Percentiles rank a stretch among this genome's conserved stretches.
Evolutionary conservation across 257 asterid genomes (phyloP).

Genomic region (Solanum ossicruentum): DNA sequence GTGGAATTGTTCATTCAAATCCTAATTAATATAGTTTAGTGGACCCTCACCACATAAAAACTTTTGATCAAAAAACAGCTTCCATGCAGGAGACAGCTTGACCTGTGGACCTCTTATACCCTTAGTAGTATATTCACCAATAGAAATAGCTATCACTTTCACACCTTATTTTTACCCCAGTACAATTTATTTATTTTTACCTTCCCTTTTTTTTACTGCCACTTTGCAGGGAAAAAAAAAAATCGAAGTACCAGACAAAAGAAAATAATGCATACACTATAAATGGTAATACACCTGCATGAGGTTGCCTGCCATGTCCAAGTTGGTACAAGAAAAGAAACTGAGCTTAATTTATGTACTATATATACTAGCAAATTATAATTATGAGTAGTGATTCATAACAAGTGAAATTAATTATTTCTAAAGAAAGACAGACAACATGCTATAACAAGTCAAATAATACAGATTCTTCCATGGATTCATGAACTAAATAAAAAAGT

Average conservation of each 20-base stretch:
- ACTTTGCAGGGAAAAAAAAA: not conserved
- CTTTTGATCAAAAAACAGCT: slow-evolving; percentile 25
- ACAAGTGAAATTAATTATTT: not conserved
- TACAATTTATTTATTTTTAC: not conserved
- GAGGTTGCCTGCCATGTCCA: slow-evolving; percentile 37
- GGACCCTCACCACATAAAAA: slow-evolving; percentile 4
- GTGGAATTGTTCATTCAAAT: slow-evolving; percentile 3
- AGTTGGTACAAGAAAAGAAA: slow-evolving; percentile 28
- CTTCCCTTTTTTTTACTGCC: not conserved
- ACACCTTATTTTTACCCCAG: not conserved
- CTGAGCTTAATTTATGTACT: not conserved
- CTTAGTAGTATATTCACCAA: not conserved
- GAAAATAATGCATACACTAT: slow-evolving; percentile 45
- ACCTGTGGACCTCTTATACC: not conserved
- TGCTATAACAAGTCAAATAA: not conserved
- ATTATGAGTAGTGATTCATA: not conserved
- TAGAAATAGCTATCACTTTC: not conserved
- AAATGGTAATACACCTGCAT: slow-evolving; percentile 45
- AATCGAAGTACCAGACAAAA: slow-evolving; percentile 27
- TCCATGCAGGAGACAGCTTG: slow-evolving; percentile 79
- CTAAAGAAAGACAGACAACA: not conserved
- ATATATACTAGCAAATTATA: not conserved
- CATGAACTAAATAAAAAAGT: slow-evolving; percentile 3
- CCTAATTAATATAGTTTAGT: not conserved
- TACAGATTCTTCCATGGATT: not conserved